Evolutionary conservation across 495 filamentous ascomycete genomes (phyloP).

Genomic region (Barbatosphaeria neglecta): DNA sequence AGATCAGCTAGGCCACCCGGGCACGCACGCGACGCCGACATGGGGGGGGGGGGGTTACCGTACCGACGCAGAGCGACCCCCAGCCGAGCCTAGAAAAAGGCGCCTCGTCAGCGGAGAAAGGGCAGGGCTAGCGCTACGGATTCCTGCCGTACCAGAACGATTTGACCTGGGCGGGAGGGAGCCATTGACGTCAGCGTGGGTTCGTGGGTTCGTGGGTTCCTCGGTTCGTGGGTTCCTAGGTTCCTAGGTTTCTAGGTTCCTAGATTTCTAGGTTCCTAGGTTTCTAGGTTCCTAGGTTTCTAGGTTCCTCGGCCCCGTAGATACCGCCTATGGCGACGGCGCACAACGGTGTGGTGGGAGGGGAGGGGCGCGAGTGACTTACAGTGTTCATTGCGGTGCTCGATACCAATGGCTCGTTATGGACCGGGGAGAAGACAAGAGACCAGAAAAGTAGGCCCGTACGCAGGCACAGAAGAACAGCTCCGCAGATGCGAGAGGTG

Average conservation of each 20-base stretch:
- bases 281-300: too few relatives aligned
- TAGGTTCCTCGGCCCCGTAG: too few relatives aligned
- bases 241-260: too few relatives aligned
- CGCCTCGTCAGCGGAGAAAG: slow-evolving; percentile 2
- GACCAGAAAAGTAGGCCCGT: not conserved
- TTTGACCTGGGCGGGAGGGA: slow-evolving; percentile 33
- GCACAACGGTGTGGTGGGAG: not conserved
- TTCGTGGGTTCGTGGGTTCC: too few relatives aligned
- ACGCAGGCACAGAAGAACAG: not conserved
- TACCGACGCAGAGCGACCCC: slow-evolving; percentile 75
- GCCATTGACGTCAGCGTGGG: slow-evolving; percentile 7
- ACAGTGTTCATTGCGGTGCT: not conserved
- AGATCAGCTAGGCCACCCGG: too few relatives aligned
- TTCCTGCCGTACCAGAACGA: slow-evolving; percentile 44
- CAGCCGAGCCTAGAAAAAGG: slow-evolving; percentile 56
- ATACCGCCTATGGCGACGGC: not conserved
- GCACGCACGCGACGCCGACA: too few relatives aligned
- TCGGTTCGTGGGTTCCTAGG: too few relatives aligned
- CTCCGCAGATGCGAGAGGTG: too few relatives aligned
- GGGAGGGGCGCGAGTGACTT: not conserved
- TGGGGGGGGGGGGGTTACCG: slow-evolving; percentile 8
- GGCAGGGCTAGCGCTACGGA: not conserved
- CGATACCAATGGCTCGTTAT: not conserved
- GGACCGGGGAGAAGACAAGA: not conserved
- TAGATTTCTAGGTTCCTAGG: too few relatives aligned